Percentiles rank a stretch among this genome's conserved stretches.
Evolutionary conservation across 768 basidiomycete species (phyloP).

Genomic region (Cubamyces sp.): DNA sequence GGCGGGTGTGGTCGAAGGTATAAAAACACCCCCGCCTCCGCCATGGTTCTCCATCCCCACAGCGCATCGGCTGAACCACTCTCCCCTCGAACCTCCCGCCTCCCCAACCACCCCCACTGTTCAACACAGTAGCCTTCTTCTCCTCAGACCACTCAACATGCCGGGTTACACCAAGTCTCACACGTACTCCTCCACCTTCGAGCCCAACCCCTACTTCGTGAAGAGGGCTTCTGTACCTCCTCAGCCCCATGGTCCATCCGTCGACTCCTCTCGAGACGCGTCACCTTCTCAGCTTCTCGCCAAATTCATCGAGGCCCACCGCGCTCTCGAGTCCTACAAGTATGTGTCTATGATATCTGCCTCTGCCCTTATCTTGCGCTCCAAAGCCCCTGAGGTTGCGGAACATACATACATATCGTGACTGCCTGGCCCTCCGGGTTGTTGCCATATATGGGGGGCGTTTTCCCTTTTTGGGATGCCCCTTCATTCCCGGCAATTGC

Average conservation of each 20-base stretch:
- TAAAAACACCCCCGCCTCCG: conserved; percentile 18
- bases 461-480: conserved; percentile 1
- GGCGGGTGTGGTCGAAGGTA: neutral
- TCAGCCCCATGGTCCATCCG: neutral
- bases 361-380: neutral
- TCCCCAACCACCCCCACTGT: conserved; percentile 2
- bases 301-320: conserved; percentile 60
- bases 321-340: conserved; percentile 69
- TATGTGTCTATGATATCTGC: conserved; percentile 36
- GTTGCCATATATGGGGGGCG: conserved; percentile 1
- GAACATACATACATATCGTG: conserved; percentile 1
- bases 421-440: neutral
- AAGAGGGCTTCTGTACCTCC: conserved; percentile 13
- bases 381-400: conserved; percentile 1
- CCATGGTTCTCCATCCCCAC: conserved; percentile 18
- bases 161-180: conserved; percentile 22
- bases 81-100: conserved; percentile 13
- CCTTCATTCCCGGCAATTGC: neutral
- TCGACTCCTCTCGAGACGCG: conserved; percentile 5
- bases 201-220: conserved; percentile 12
- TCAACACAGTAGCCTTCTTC: conserved; percentile 17
- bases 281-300: conserved; percentile 45
- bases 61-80: conserved; percentile 17
- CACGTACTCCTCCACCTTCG: conserved; percentile 14
- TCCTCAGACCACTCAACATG: conserved; percentile 10